Evolutionary conservation across 768 basidiomycete species (phyloP), one percentile per base, ranked within the genome.

Genomic region (Suillus hirtellus): DNA sequence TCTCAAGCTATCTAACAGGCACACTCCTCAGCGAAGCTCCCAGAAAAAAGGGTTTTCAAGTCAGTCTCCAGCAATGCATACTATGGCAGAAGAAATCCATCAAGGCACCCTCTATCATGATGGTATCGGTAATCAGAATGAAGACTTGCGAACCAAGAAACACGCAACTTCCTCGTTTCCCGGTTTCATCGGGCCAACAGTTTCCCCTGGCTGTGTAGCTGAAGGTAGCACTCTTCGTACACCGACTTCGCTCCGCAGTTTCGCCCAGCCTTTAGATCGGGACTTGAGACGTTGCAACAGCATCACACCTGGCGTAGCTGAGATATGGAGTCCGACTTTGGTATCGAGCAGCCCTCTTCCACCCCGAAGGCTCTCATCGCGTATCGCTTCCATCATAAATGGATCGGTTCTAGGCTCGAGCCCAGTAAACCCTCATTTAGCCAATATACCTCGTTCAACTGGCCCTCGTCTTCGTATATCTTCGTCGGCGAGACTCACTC

Each of bases 1-100:
- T 35, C 15, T 12, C 19, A 24, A 35, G 37, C 54, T 59, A 27
- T 38, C 24, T 31, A 24, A 43, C 61, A 61, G 59, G 34, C 59
- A 38, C 56, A 38, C 2, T n/a, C 59, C 38, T 7, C 35, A 60
- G 15, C 37, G 59, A 27, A 15, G 15, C 24, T 40, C 21, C 35
- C 55, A 44, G 61, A 27, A 46, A 38, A 34, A 40, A 15, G 21
- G 19, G 12, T 9, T 56, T 15, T 21, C 50, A 19, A 40, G n/a
- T n/a, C 53, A 38, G 11, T 14, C 38, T 17, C 21, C 27, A 5
- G 38, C 14, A 42, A 11, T 14, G 35, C 53, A 17, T 17, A 47
- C 21, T 21, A 14, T 34, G 56, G 6, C 38, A 60, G n/a, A 37
- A 34, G 43, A 12, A 59, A 24, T 11, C 54, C 21, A n/a, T 15